These are phyloP conservation scores for Boletus bicolor DNA, from an alignment of 768 basidiomycete genomes.

Conservation along the genomic window DNA sequence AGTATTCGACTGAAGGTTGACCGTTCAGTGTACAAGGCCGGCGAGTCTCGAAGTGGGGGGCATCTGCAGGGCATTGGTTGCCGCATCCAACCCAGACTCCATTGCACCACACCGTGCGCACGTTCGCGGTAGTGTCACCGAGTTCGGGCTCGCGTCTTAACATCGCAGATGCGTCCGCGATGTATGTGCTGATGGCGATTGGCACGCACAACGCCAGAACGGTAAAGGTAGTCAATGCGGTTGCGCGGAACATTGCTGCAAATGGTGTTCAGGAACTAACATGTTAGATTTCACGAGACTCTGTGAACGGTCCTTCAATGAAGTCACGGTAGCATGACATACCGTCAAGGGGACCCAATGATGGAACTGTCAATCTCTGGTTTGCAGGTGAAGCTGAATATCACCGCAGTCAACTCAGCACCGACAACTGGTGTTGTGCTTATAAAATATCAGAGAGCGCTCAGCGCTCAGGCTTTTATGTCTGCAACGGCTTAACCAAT, in stretches of 20 bases:
- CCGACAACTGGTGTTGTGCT: not conserved
- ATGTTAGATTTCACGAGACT: not conserved
- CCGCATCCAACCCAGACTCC: constrained; percentile 12
- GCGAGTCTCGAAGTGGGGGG: constrained; percentile 9
- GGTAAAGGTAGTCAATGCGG: not conserved
- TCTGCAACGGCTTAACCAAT: not conserved
- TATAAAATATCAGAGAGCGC: no score
- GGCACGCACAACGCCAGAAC: not conserved
- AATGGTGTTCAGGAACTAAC: not conserved
- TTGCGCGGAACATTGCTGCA: not conserved
- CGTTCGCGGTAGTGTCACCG: not conserved
- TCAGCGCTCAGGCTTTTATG: not conserved
- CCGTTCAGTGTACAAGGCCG: constrained; percentile 4
- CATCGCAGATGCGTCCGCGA: not conserved
- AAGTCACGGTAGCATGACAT: not conserved
- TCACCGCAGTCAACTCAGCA: not conserved
- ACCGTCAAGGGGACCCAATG: not conserved
- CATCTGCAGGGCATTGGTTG: not conserved
- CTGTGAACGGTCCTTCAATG: not conserved
- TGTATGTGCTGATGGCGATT: not conserved
- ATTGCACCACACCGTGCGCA: constrained; percentile 2
- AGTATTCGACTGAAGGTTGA: constrained; percentile 6
- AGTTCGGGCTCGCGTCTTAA: not conserved
- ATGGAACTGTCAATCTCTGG: not conserved
- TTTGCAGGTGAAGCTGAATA: not conserved